phyloP scores from a whole-genome alignment of 805 yeast genomes.

The Kodamaea hsintzibuensis region DNA sequence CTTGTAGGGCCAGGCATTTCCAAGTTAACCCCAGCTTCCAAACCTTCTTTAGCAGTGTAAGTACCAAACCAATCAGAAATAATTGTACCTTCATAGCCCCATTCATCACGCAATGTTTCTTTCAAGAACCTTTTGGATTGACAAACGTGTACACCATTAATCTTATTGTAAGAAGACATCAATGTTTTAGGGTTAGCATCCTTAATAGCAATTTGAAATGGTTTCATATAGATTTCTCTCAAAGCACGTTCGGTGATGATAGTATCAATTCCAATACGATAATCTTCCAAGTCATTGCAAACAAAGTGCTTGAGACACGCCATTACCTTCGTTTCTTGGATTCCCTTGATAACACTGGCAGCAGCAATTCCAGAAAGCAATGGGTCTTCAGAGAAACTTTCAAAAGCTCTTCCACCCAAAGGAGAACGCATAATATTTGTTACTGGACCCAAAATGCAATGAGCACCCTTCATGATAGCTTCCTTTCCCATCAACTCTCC shows the following conservation, averaged over 20 bases:
- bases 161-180: constrained; percentile 65
- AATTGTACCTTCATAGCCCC: constrained; percentile 55
- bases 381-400: constrained; percentile 64
- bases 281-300: constrained; percentile 62
- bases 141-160: constrained; percentile 61
- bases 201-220: constrained; percentile 61
- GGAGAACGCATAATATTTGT: constrained; percentile 57
- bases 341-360: constrained; percentile 50
- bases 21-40: constrained; percentile 58
- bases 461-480: constrained; percentile 54
- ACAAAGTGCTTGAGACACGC: constrained; percentile 65
- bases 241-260: constrained; percentile 58
- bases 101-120: constrained; percentile 53
- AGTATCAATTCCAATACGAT: constrained; percentile 49
- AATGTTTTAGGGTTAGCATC: constrained; percentile 52
- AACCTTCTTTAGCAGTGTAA: constrained; percentile 46
- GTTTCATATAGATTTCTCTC: constrained; percentile 62
- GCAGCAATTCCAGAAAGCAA: constrained; percentile 46
- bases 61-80: constrained; percentile 71
- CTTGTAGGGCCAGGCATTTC: constrained; percentile 69
- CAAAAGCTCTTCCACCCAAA: constrained; percentile 63
- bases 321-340: constrained; percentile 50
- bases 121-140: constrained; percentile 45
- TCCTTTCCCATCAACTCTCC: constrained; percentile 56
- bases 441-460: constrained; percentile 49